A percentile compares a stretch with the other conserved stretches of the same genome.
phyloP scores from a whole-genome alignment of 1,139 yeast genomes.

The Pichia cactophila region DNA sequence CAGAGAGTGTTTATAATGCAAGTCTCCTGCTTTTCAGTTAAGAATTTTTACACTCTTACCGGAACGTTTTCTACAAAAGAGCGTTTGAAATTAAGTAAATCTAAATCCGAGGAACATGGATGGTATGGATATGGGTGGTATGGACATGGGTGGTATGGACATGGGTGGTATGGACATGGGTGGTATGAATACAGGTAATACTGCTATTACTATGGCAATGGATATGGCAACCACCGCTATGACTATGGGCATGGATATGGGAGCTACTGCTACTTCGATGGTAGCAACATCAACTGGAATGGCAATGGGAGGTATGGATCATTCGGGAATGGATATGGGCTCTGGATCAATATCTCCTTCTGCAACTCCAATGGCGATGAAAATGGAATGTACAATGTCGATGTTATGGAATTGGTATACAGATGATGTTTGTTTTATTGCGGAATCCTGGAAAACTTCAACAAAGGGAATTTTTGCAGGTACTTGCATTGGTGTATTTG shows the following conservation, averaged over 20 bases:
- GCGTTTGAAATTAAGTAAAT: no score
- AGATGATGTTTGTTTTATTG: conserved; percentile 53
- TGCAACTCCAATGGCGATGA: conserved; percentile 3
- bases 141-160: conserved; percentile 2
- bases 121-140: background rate
- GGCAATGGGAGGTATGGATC: conserved; percentile 1
- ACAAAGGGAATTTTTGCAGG: conserved; percentile 60
- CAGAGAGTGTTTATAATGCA: background rate
- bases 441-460: conserved; percentile 55
- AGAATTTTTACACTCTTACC: no score
- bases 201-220: conserved; percentile 1
- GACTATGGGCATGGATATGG: conserved; percentile 3
- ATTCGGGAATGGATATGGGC: background rate
- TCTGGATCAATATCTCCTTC: conserved; percentile 2
- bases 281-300: conserved; percentile 2
- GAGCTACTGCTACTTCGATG: background rate
- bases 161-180: conserved; percentile 5
- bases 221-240: background rate
- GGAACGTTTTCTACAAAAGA: no score
- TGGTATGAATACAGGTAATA: conserved; percentile 4
- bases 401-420: conserved; percentile 56
- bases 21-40: background rate
- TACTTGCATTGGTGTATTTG: conserved; percentile 57
- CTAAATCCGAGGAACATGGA: background rate
- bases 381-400: conserved; percentile 15